Evolutionary conservation across 345 rosid genomes (phyloP).

Genomic region (Cardamine chenopodiifolia): DNA sequence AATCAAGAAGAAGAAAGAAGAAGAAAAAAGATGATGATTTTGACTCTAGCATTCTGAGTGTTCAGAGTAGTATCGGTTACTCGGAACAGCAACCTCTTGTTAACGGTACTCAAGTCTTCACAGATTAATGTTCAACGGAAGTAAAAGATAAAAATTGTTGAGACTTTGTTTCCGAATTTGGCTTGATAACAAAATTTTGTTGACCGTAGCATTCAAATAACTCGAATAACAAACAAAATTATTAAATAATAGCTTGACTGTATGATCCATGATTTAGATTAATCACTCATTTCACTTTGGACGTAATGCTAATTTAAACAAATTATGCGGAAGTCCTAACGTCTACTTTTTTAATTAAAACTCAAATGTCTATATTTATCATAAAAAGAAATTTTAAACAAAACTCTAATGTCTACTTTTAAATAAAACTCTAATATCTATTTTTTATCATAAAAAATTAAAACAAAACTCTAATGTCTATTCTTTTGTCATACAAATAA

Average conservation of each 20-base stretch:
- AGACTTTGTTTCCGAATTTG: neutral
- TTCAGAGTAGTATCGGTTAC: conserved; percentile 43
- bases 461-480: too few species aligned
- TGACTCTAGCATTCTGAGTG: conserved; percentile 73
- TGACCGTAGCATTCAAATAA: neutral
- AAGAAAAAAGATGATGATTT: conserved; percentile 47
- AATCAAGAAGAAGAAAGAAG: conserved; percentile 43
- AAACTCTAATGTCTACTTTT: too few species aligned
- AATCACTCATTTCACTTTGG: neutral
- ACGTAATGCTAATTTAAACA: neutral
- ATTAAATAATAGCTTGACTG: neutral
- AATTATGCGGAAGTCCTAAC: neutral
- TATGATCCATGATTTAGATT: neutral
- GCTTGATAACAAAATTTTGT: neutral
- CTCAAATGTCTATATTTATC: too few species aligned
- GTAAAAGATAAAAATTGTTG: conserved; percentile 10
- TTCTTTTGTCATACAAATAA: too few species aligned
- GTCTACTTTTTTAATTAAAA: too few species aligned
- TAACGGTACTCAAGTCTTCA: conserved; percentile 74
- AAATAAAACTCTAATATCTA: too few species aligned
- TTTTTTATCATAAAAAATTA: neutral
- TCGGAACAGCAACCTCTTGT: conserved; percentile 71
- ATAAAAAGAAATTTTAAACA: too few species aligned
- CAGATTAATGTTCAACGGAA: conserved; percentile 54
- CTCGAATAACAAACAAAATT: neutral